Conservation (phyloP, 768 basidiomycete species). For the Amanita muscaria region DNA sequence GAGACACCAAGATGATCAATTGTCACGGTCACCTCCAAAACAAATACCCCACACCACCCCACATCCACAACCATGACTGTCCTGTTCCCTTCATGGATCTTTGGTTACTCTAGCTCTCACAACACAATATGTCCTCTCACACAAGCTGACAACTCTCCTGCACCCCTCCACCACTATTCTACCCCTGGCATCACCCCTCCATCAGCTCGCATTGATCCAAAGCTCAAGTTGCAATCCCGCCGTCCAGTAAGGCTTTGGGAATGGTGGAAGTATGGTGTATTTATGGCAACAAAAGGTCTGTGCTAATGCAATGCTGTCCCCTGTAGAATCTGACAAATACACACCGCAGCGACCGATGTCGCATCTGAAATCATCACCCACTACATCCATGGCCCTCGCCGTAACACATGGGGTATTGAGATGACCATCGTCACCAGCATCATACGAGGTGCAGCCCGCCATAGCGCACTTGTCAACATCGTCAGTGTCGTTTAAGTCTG, state of each 20-base stretch:
- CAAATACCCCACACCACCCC: too few relatives aligned
- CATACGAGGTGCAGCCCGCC: constrained; percentile 75
- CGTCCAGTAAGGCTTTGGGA: constrained; percentile 57
- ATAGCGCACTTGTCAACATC: constrained; percentile 79
- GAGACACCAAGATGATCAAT: too few relatives aligned
- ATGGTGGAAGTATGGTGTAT: constrained; percentile 61
- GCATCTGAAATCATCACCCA: constrained; percentile 69
- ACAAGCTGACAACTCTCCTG: constrained; percentile 18
- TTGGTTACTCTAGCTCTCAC: constrained; percentile 9
- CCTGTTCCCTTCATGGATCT: constrained; percentile 12
- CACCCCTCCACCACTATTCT: constrained; percentile 46
- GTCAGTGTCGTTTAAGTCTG: constrained; percentile 30
- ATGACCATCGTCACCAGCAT: constrained; percentile 86
- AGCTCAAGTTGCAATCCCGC: constrained; percentile 48
- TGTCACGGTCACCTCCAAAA: too few relatives aligned
- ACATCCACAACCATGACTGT: constrained; percentile 17
- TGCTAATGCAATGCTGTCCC: background rate
- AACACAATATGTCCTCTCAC: constrained; percentile 7
- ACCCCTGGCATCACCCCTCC: constrained; percentile 64
- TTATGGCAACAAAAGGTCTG: constrained; percentile 60
- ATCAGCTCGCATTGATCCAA: constrained; percentile 62
- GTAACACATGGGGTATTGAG: constrained; percentile 88
- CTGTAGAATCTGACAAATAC: constrained; percentile 4
- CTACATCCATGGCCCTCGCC: constrained; percentile 78
- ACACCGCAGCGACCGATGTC: constrained; percentile 31